Conservation (phyloP, 176 grass and related monocot species). For the Miscanthus lutarioriparius region DNA sequence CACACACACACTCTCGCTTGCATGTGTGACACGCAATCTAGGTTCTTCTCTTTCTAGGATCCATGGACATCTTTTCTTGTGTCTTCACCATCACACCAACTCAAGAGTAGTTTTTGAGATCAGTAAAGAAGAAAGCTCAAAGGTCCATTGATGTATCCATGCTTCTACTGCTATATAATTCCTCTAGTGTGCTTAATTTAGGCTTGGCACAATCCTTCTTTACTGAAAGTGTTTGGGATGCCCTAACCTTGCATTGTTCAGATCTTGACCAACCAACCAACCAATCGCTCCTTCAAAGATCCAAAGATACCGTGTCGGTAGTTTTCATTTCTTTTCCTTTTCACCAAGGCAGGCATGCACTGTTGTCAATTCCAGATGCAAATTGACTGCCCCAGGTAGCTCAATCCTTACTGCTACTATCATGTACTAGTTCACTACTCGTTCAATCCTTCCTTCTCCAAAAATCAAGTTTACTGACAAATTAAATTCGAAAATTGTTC, state of each 20-base stretch:
- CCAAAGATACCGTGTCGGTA: background rate
- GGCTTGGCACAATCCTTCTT: background rate
- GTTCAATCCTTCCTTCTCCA: background rate
- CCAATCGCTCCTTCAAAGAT: background rate
- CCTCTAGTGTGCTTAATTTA: background rate
- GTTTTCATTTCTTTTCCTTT: background rate
- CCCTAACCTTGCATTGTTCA: constrained; percentile 2
- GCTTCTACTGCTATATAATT: background rate
- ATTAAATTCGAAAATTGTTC: background rate
- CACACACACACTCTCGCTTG: background rate
- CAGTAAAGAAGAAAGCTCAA: constrained; percentile 24
- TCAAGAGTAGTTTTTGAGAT: background rate
- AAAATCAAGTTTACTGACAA: background rate
- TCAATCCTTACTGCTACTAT: background rate
- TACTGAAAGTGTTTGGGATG: constrained; percentile 19
- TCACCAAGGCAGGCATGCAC: background rate
- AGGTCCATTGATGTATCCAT: constrained; percentile 25
- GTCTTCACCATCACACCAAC: constrained; percentile 37
- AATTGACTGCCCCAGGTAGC: background rate
- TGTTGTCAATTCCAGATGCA: background rate
- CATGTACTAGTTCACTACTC: too few species aligned
- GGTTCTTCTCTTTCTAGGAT: background rate
- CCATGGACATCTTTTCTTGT: constrained; percentile 11
- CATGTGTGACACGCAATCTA: constrained; percentile 15
- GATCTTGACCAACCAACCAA: constrained; percentile 40